phyloP scores from a whole-genome alignment of 2,329 filamentous ascomycete genomes.

The Arthrobotrys pseudoclavata region DNA sequence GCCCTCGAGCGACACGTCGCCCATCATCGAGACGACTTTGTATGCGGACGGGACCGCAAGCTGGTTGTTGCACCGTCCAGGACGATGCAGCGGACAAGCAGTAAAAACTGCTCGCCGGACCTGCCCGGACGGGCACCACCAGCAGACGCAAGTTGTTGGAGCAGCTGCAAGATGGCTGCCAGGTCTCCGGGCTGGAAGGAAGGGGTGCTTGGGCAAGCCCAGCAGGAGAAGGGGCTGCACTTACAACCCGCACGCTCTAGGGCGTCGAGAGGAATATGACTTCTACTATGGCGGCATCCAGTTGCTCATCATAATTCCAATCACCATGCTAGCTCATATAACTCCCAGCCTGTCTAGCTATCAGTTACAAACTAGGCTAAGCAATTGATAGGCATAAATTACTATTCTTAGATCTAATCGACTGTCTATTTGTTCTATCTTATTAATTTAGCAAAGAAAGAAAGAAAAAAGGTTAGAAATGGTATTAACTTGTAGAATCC shows the following conservation, averaged over 20 bases:
- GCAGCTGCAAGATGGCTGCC: constrained; percentile 2
- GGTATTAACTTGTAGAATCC: too few species aligned
- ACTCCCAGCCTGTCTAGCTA: too few species aligned
- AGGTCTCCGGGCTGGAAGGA: neutral
- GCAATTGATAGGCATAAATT: too few species aligned
- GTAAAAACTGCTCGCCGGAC: constrained; percentile 1
- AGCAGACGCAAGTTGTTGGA: neutral
- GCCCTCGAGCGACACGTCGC: constrained; percentile 21
- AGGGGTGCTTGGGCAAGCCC: neutral
- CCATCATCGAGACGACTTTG: constrained; percentile 41
- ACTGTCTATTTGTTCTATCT: too few species aligned
- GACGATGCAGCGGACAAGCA: constrained; percentile 34
- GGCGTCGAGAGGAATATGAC: neutral
- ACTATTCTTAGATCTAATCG: too few species aligned
- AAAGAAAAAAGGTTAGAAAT: too few species aligned
- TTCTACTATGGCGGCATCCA: neutral
- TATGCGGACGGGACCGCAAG: constrained; percentile 12
- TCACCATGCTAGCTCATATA: neutral
- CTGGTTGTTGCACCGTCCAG: constrained; percentile 24
- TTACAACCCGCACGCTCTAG: neutral
- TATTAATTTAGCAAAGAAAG: too few species aligned
- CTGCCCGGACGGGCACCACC: neutral
- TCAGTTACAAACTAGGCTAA: too few species aligned
- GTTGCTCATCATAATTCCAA: neutral
- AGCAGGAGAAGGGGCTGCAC: neutral